Evolutionary conservation across 441 rosid species (phyloP).

Genomic region (Manihot esculenta): DNA sequence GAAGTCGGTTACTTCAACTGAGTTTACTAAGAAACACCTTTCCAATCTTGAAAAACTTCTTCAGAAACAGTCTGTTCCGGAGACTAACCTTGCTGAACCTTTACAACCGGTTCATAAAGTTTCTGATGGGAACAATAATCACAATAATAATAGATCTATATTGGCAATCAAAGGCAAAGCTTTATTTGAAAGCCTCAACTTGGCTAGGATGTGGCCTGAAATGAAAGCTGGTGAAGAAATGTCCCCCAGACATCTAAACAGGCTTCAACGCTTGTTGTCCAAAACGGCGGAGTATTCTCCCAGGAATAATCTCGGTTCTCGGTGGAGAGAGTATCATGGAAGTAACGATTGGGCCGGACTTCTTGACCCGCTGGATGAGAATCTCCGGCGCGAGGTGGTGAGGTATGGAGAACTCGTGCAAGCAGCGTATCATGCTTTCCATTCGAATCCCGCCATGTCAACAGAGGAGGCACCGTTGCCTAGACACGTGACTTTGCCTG

Average conservation of each 20-base stretch:
- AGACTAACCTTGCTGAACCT: constrained; percentile 12
- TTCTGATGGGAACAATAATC: background rate
- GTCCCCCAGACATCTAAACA: constrained; percentile 68
- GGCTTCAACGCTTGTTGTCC: constrained; percentile 72
- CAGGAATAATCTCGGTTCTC: constrained; percentile 49
- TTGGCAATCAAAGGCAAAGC: constrained; percentile 31
- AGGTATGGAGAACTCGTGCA: constrained; percentile 75
- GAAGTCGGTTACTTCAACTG: constrained; percentile 23
- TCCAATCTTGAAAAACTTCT: constrained; percentile 70
- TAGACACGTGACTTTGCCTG: constrained; percentile 47
- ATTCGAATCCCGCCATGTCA: constrained; percentile 71
- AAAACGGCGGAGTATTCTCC: constrained; percentile 76
- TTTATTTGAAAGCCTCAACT: constrained; percentile 51
- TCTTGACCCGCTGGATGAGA: constrained; percentile 71
- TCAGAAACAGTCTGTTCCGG: constrained; percentile 29
- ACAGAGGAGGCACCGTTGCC: constrained; percentile 45
- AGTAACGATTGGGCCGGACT: constrained; percentile 60
- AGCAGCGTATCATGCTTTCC: constrained; percentile 66
- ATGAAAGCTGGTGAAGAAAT: constrained; percentile 77
- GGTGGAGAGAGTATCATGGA: constrained; percentile 67
- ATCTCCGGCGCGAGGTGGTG: constrained; percentile 67
- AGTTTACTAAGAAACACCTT: constrained; percentile 48
- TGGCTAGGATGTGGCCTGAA: constrained; percentile 73
- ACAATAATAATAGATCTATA: constrained; percentile 13
- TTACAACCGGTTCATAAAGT: constrained; percentile 20